Percentiles rank a stretch among this genome's conserved stretches.
phyloP scores from a whole-genome alignment of 2,329 filamentous ascomycete species.

The Pleoardoris graminearum region DNA sequence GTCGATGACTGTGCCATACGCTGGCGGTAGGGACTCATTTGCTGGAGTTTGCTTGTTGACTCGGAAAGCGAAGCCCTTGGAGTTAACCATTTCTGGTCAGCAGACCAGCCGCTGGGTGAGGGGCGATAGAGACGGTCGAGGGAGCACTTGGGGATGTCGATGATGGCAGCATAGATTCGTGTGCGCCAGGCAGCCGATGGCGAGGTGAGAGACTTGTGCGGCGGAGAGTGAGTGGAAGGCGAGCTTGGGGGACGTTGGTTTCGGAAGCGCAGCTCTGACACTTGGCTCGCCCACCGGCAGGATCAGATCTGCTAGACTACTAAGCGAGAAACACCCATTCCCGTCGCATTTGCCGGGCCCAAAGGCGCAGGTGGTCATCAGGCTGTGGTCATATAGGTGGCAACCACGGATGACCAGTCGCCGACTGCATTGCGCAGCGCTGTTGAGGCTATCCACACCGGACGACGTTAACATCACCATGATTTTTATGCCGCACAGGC shows the following conservation, averaged over 20 bases:
- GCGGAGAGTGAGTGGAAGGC: constrained; percentile 3
- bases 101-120: constrained; percentile 37
- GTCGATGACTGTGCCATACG: constrained; percentile 42
- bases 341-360: constrained; percentile 16
- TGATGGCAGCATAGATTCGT: constrained; percentile 17
- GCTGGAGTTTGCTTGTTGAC: constrained; percentile 43
- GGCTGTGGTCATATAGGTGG: constrained; percentile 9
- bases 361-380: constrained; percentile 13
- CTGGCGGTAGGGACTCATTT: constrained; percentile 30
- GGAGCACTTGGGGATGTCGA: constrained; percentile 15
- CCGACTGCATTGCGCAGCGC: not conserved
- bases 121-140: constrained; percentile 21
- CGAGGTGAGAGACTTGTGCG: constrained; percentile 7
- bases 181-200: not conserved
- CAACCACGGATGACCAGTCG: constrained; percentile 4
- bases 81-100: constrained; percentile 45
- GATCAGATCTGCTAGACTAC: constrained; percentile 12
- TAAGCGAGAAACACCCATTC: constrained; percentile 16
- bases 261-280: constrained; percentile 9
- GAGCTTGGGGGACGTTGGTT: constrained; percentile 7
- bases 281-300: constrained; percentile 7
- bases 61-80: constrained; percentile 44
- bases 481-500: constrained; percentile 1
- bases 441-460: constrained; percentile 1
- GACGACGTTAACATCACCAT: not conserved